Base-by-base conservation (phyloP, 2,329 filamentous ascomycete genomes). In the Clarireedia hainanense region DNA sequence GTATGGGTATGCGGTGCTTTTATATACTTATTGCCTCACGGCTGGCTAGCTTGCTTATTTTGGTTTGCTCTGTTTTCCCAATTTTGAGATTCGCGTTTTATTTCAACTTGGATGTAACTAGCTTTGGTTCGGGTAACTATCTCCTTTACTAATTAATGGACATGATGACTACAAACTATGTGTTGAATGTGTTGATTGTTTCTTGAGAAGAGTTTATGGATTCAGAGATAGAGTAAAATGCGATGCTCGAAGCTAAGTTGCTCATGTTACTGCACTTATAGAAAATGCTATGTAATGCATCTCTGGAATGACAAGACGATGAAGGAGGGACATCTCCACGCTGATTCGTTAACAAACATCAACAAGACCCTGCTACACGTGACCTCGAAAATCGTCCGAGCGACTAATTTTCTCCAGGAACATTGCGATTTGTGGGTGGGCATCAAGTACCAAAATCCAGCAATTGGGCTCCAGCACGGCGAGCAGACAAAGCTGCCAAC, bases 21-120 rank as follows among this genome's bases (percentile, higher is more conserved):
- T 60, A 66, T 59, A 65, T 59, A 65, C 60, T 62, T 64, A 57
- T 57, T 58, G 64, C 64, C 64, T 65, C 64, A 56, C 64, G 63
- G 64, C 64, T 64, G 58, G 60, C 59, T 61, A 12, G 23, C 47
- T 54, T 40, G 34, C 12, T 27, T 20, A 37, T 36, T 27, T 6
- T 5, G 12, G 17, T 36, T 36, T 47, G 37, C 37, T 47, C 26
- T 45, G 42, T 0, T 39, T 7, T 14, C 7, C 17, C 30, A 37
- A n/a, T 5, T 26, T n/a, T 27, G 23, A 53, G 26, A 17, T 34
- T 53, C 47, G 37, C 23, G 27, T 48, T 53, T 45, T n/a, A 17
- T 43, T 36, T 47, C 26, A 20, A 39, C 37, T 53, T 48, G n/a
- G 5, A 6, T 17, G 37, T n/a, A 42, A 15, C 39, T 14, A 10